phyloP scores from a whole-genome alignment of 768 basidiomycete genomes.

The Bullera alba region DNA sequence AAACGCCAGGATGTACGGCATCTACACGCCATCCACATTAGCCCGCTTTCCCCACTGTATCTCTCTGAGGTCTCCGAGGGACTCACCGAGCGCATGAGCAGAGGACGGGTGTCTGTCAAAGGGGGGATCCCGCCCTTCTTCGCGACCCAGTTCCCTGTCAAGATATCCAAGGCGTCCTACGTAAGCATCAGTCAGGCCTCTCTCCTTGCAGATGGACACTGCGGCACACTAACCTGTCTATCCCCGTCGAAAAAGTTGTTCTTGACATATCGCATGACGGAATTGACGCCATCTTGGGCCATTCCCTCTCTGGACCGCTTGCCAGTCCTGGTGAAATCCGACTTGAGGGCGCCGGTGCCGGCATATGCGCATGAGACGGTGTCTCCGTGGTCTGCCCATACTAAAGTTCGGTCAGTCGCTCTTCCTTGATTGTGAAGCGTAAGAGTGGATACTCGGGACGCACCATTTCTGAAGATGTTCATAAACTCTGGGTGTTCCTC shows the following conservation, averaged over 20 bases:
- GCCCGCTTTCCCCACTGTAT: too few species aligned
- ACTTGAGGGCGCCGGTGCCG: constrained; percentile 91
- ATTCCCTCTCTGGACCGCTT: constrained; percentile 72
- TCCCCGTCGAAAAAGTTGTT: constrained; percentile 97
- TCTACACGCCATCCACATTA: constrained; percentile 50
- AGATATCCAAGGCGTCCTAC: constrained; percentile 91
- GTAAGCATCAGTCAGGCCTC: constrained; percentile 46
- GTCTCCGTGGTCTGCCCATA: constrained; percentile 98
- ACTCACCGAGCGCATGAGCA: constrained; percentile 74
- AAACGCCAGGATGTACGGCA: constrained; percentile 73
- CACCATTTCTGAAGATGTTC: constrained; percentile 79
- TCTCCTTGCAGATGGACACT: not conserved
- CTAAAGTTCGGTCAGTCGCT: too few species aligned
- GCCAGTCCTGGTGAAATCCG: constrained; percentile 91
- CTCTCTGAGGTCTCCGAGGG: not conserved
- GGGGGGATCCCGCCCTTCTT: constrained; percentile 64
- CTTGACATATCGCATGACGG: constrained; percentile 74
- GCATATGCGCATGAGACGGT: constrained; percentile 81
- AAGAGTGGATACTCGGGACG: constrained; percentile 45
- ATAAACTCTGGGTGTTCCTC: constrained; percentile 76
- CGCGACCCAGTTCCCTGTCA: constrained; percentile 88
- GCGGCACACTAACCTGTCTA: constrained; percentile 52
- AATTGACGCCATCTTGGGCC: constrained; percentile 80
- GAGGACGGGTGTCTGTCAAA: constrained; percentile 70
- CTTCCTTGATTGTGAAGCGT: too few species aligned